A percentile compares a stretch with the other conserved stretches of the same genome.
These are phyloP conservation scores for Aureobasidium sp. DNA, from an alignment of 2,329 filamentous ascomycete genomes.

Conservation along the genomic window DNA sequence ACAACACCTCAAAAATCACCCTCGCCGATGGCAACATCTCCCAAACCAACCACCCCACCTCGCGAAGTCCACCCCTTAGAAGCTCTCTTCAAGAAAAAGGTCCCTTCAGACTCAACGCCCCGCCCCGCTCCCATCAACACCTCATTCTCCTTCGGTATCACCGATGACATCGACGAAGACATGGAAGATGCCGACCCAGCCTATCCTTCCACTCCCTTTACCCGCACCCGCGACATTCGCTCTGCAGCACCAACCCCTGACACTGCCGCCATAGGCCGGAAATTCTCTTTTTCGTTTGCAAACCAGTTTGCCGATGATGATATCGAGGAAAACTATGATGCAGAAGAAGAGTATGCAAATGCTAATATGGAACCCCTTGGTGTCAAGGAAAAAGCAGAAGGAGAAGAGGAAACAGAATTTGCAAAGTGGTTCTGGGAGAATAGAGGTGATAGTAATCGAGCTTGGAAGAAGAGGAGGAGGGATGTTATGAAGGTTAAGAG, in stretches of 20 bases:
- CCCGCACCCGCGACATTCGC: conserved; percentile 63
- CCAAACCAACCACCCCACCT: conserved; percentile 3
- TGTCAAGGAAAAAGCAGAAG: conserved; percentile 18
- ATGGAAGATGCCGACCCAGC: conserved; percentile 18
- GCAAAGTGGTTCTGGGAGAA: conserved; percentile 55
- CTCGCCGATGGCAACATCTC: background rate
- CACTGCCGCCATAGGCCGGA: conserved; percentile 67
- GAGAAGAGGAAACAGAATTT: conserved; percentile 48
- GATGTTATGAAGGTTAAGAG: conserved; percentile 55
- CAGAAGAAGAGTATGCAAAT: conserved; percentile 17
- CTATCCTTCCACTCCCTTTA: conserved; percentile 72
- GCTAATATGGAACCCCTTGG: background rate
- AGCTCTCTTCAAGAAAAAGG: conserved; percentile 72
- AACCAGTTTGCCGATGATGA: conserved; percentile 34
- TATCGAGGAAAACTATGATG: conserved; percentile 32
- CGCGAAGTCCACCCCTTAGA: conserved; percentile 71
- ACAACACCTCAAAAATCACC: background rate
- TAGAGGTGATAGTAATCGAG: conserved; percentile 40
- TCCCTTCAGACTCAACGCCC: conserved; percentile 26
- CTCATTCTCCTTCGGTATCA: conserved; percentile 72
- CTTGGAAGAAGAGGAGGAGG: conserved; percentile 49
- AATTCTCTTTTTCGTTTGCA: conserved; percentile 48
- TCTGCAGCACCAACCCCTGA: conserved; percentile 94
- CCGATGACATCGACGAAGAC: conserved; percentile 18
- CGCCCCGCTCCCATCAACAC: conserved; percentile 40